Evolutionary conservation across 164 flowering plant species (phyloP).

Genomic region (Tinospora cordifolia): DNA sequence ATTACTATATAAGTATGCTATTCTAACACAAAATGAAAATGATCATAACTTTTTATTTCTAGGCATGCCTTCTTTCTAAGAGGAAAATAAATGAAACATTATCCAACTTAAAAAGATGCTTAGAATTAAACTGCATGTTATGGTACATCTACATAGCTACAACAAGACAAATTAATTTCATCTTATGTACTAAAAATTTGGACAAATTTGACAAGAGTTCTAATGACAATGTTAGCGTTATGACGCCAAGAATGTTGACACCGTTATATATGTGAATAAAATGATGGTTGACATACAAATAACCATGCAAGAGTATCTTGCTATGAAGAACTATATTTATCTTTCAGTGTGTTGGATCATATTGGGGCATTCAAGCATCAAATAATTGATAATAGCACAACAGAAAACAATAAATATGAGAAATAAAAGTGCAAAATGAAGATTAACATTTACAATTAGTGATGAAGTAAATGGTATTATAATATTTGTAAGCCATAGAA

Average conservation of each 20-base stretch:
- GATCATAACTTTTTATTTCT: neutral
- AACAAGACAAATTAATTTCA: too few relatives aligned
- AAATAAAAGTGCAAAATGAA: too few relatives aligned
- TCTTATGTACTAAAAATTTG: neutral
- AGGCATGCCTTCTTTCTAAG: too few relatives aligned
- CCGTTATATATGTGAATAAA: neutral
- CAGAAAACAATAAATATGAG: neutral
- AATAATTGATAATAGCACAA: neutral
- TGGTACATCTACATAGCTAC: too few relatives aligned
- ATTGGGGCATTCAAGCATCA: neutral
- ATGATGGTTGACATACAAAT: too few relatives aligned
- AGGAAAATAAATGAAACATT: neutral
- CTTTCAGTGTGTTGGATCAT: neutral
- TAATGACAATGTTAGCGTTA: neutral
- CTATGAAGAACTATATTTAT: neutral
- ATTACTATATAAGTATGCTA: too few relatives aligned
- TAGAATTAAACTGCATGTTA: conserved; percentile 21
- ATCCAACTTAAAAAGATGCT: conserved; percentile 47
- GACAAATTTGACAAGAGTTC: neutral
- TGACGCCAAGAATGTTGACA: neutral
- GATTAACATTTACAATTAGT: too few relatives aligned
- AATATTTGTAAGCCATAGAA: too few relatives aligned
- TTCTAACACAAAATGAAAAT: too few relatives aligned
- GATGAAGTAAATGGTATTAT: too few relatives aligned
- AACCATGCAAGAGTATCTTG: neutral